Conservation (phyloP, 225 moss, liverwort and hornwort species). For the Polytrichum formosum region DNA sequence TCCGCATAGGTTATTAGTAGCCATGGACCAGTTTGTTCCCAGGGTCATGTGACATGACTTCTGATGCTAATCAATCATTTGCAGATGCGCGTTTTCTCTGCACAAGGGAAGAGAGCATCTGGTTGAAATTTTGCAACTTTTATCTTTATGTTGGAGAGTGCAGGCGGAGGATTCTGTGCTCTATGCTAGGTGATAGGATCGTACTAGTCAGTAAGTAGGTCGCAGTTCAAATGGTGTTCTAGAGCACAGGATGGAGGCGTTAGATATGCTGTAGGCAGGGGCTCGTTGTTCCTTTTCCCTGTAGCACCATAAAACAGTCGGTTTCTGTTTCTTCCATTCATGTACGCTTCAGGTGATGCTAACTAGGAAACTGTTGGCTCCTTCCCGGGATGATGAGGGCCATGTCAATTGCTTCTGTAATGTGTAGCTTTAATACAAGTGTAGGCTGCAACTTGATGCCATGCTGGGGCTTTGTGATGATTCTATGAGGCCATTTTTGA, state of each 20-base stretch:
- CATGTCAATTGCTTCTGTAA: neutral
- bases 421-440: neutral
- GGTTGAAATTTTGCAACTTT: constrained; percentile 12
- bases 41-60: neutral
- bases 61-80: constrained; percentile 12
- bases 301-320: constrained; percentile 8
- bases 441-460: neutral
- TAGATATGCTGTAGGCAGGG: constrained; percentile 3
- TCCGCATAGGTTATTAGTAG: constrained; percentile 10
- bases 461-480: neutral
- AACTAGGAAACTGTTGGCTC: neutral
- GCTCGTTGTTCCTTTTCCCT: neutral
- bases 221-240: constrained; percentile 1
- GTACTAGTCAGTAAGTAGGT: constrained; percentile 4
- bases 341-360: neutral
- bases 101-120: constrained; percentile 2
- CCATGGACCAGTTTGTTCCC: constrained; percentile 11
- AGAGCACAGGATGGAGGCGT: constrained; percentile 1
- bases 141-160: neutral
- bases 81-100: constrained; percentile 7
- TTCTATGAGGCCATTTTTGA: neutral
- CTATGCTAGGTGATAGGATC: constrained; percentile 2
- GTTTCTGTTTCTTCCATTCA: constrained; percentile 4
- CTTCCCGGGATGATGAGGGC: neutral
- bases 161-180: constrained; percentile 4